Conservation (phyloP, 2,329 filamentous ascomycete species). For the Penicillium paneum region DNA sequence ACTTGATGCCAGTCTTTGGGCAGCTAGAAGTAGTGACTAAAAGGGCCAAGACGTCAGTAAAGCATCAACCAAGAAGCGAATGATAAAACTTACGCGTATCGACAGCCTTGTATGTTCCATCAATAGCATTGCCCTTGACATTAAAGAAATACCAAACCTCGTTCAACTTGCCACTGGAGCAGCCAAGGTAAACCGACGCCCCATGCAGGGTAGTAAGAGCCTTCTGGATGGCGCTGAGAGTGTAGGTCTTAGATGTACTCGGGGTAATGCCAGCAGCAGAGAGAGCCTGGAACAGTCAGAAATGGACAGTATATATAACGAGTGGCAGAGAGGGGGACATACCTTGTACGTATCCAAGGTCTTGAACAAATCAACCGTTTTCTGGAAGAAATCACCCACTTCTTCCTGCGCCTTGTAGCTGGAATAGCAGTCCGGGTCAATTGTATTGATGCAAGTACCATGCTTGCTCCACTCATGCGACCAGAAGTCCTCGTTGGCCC, state of each 20-base stretch:
- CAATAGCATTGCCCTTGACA: slow-evolving; percentile 56
- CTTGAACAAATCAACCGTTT: slow-evolving; percentile 55
- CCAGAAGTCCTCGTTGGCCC: slow-evolving; percentile 60
- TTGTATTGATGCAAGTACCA: slow-evolving; percentile 67
- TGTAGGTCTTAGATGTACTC: slow-evolving; percentile 50
- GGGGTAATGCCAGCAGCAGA: slow-evolving; percentile 56
- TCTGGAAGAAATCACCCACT: slow-evolving; percentile 57
- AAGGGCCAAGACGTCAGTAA: neutral
- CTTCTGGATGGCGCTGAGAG: slow-evolving; percentile 48
- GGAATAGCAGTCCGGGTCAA: slow-evolving; percentile 62
- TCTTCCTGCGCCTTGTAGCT: slow-evolving; percentile 55
- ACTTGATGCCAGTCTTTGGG: slow-evolving; percentile 61
- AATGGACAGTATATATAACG: neutral
- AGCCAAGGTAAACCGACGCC: slow-evolving; percentile 52
- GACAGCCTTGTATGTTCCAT: slow-evolving; percentile 58
- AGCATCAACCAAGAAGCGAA: neutral
- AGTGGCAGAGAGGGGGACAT: neutral
- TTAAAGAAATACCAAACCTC: slow-evolving; percentile 56
- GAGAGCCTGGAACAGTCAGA: slow-evolving; percentile 43
- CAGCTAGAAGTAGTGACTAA: slow-evolving; percentile 54
- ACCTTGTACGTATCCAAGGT: slow-evolving; percentile 54
- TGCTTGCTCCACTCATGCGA: slow-evolving; percentile 70
- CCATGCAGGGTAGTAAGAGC: slow-evolving; percentile 50
- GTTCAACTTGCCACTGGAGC: slow-evolving; percentile 48
- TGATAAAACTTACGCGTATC: slow-evolving; percentile 42